These are phyloP conservation scores for Polyporus tsugae DNA, from an alignment of 1,284 basidiomycete genomes.

Conservation along the genomic window DNA sequence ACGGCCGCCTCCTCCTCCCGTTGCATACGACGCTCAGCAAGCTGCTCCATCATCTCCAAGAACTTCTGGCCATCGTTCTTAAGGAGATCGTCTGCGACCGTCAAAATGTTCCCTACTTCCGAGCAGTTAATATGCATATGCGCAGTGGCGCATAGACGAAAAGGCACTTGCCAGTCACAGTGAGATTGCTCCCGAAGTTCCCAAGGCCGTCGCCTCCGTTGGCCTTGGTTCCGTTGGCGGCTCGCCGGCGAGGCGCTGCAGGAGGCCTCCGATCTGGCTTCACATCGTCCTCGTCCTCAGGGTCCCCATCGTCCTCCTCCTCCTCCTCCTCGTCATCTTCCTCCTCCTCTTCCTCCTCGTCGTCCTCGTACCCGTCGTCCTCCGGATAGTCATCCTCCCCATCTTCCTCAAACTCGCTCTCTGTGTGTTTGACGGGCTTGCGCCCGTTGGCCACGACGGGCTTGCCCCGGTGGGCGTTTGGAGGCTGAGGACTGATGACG, in stretches of 20 bases:
- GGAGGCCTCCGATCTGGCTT: slow-evolving; percentile 37
- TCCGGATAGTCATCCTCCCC: slow-evolving; percentile 48
- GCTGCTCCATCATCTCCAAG: slow-evolving; percentile 99
- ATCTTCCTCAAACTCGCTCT: slow-evolving; percentile 70
- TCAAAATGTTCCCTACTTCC: slow-evolving; percentile 87
- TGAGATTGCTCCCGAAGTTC: slow-evolving; percentile 44
- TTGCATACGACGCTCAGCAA: slow-evolving; percentile 93
- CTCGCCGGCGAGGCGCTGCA: slow-evolving; percentile 36
- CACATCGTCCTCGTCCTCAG: slow-evolving; percentile 42
- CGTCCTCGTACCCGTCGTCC: slow-evolving; percentile 44
- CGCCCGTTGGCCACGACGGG: slow-evolving; percentile 55
- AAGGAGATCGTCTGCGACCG: slow-evolving; percentile 98
- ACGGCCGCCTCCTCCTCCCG: slow-evolving; percentile 91
- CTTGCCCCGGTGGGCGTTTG: slow-evolving; percentile 50
- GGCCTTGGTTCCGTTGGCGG: slow-evolving; percentile 37
- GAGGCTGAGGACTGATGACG: slow-evolving; percentile 70
- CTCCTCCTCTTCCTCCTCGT: slow-evolving; percentile 44
- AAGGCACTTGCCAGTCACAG: slow-evolving; percentile 43
- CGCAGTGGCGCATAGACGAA: neutral
- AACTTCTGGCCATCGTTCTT: slow-evolving; percentile 99
- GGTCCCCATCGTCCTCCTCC: slow-evolving; percentile 40
- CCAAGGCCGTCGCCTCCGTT: slow-evolving; percentile 38
- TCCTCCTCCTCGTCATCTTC: slow-evolving; percentile 46
- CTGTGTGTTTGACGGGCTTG: slow-evolving; percentile 54
- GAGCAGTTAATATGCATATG: slow-evolving; percentile 32